These are phyloP conservation scores for Zasmidium citrigriseum DNA, from an alignment of 2,329 filamentous ascomycete species.

Conservation along the genomic window DNA sequence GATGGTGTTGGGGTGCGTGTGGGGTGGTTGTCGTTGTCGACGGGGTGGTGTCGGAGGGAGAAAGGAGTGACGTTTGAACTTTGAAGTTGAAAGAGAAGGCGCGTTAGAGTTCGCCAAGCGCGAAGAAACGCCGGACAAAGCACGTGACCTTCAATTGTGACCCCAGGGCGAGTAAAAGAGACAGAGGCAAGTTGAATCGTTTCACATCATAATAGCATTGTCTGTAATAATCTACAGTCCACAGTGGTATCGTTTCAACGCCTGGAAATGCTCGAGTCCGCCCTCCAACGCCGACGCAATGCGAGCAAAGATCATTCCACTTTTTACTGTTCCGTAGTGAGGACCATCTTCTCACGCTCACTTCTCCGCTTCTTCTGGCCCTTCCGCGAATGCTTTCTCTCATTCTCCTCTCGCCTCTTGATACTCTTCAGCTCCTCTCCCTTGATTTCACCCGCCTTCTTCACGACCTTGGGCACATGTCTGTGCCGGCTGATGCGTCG, in stretches of 20 bases:
- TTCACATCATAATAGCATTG: too few relatives aligned
- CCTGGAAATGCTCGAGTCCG: not conserved
- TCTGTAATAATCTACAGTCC: too few relatives aligned
- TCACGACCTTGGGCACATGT: slow-evolving; percentile 87
- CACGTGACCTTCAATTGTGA: not conserved
- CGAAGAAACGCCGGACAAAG: not conserved
- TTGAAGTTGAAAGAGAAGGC: not conserved
- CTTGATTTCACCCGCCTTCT: slow-evolving; percentile 97
- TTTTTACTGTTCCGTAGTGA: slow-evolving; percentile 63
- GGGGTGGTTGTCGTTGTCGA: not conserved
- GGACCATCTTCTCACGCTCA: slow-evolving; percentile 90
- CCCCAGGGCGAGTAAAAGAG: not conserved
- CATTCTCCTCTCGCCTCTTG: slow-evolving; percentile 91
- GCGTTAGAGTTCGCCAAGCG: not conserved
- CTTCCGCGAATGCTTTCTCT: slow-evolving; percentile 86
- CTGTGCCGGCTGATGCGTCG: slow-evolving; percentile 86
- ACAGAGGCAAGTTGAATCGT: too few relatives aligned
- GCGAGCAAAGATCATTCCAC: not conserved
- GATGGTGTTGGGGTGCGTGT: slow-evolving; percentile 5
- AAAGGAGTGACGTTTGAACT: not conserved
- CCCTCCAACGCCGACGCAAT: slow-evolving; percentile 17
- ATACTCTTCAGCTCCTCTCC: slow-evolving; percentile 80
- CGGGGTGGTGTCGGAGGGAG: not conserved
- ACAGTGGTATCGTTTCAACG: slow-evolving; percentile 2
- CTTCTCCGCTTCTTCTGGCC: slow-evolving; percentile 70